phyloP scores from a whole-genome alignment of 495 filamentous ascomycete species.

The Pyrenula massariospora region DNA sequence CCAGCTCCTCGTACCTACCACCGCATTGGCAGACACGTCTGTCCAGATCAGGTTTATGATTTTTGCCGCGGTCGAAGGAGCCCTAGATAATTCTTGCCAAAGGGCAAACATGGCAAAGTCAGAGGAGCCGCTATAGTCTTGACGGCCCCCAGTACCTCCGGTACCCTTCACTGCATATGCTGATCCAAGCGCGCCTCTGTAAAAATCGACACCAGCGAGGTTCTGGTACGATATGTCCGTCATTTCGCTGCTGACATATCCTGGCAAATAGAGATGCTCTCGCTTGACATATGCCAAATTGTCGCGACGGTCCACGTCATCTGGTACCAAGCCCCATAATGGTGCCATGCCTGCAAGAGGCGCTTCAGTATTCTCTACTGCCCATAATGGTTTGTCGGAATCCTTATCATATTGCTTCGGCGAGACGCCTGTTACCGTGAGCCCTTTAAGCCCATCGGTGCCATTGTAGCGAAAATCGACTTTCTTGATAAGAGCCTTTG shows the following conservation, averaged over 20 bases:
- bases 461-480: slow-evolving; percentile 23
- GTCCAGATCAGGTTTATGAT: slow-evolving; percentile 32
- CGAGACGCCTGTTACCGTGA: slow-evolving; percentile 5
- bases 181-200: slow-evolving; percentile 3
- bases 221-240: slow-evolving; percentile 2
- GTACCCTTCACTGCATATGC: slow-evolving; percentile 4
- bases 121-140: slow-evolving; percentile 17
- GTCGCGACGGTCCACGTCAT: slow-evolving; percentile 11
- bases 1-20: slow-evolving; percentile 20
- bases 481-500: slow-evolving; percentile 29
- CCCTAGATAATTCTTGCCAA: slow-evolving; percentile 20
- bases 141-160: not conserved
- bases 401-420: slow-evolving; percentile 4
- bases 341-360: slow-evolving; percentile 11
- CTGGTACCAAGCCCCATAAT: slow-evolving; percentile 23
- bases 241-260: slow-evolving; percentile 1
- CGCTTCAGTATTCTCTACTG: slow-evolving; percentile 14
- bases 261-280: slow-evolving; percentile 15
- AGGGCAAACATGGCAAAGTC: slow-evolving; percentile 17
- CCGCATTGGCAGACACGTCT: slow-evolving; percentile 21
- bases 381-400: slow-evolving; percentile 4
- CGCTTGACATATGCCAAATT: slow-evolving; percentile 17
- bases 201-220: slow-evolving; percentile 9
- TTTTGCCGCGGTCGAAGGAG: slow-evolving; percentile 2
- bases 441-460: slow-evolving; percentile 11